A percentile compares a stretch with the other conserved stretches of the same genome.
These are phyloP conservation scores for Plasmopara viticola DNA, from an alignment of 352 stramenopile genomes.

Conservation along the genomic window DNA sequence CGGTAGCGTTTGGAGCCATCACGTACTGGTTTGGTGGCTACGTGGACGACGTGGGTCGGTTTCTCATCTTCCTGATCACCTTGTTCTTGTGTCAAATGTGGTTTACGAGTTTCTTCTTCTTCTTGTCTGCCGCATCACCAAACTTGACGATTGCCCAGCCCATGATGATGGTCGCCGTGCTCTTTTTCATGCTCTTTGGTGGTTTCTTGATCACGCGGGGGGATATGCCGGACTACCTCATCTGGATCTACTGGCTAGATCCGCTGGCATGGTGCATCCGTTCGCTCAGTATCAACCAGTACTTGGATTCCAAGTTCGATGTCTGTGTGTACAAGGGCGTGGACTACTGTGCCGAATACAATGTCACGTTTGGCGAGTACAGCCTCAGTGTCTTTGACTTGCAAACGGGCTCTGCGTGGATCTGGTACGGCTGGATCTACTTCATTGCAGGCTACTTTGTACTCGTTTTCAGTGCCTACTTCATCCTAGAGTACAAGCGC, in stretches of 20 bases:
- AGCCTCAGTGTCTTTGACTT: constrained; percentile 46
- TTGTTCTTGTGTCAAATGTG: constrained; percentile 63
- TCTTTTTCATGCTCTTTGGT: constrained; percentile 65
- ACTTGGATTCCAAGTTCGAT: constrained; percentile 34
- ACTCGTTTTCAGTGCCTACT: constrained; percentile 24
- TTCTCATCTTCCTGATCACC: constrained; percentile 53
- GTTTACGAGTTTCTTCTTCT: constrained; percentile 71
- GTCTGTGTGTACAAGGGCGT: constrained; percentile 39
- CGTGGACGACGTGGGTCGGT: constrained; percentile 28
- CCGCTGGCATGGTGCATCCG: constrained; percentile 63
- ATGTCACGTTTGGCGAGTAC: constrained; percentile 33
- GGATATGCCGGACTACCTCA: constrained; percentile 51
- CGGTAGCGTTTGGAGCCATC: constrained; percentile 73
- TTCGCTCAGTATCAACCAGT: constrained; percentile 54
- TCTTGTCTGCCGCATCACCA: constrained; percentile 39
- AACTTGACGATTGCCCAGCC: constrained; percentile 56
- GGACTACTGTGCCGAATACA: constrained; percentile 41
- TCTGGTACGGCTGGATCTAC: constrained; percentile 49
- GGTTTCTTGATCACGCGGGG: constrained; percentile 57
- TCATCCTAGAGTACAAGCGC: constrained; percentile 12
- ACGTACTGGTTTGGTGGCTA: constrained; percentile 88
- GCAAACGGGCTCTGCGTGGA: constrained; percentile 35
- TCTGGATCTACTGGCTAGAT: constrained; percentile 80
- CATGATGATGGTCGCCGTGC: constrained; percentile 47
- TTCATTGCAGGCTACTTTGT: constrained; percentile 28